A percentile compares a stretch with the other conserved stretches of the same genome.
phyloP scores from a whole-genome alignment of 2,329 filamentous ascomycete genomes.

The Lachnellula occidentalis region DNA sequence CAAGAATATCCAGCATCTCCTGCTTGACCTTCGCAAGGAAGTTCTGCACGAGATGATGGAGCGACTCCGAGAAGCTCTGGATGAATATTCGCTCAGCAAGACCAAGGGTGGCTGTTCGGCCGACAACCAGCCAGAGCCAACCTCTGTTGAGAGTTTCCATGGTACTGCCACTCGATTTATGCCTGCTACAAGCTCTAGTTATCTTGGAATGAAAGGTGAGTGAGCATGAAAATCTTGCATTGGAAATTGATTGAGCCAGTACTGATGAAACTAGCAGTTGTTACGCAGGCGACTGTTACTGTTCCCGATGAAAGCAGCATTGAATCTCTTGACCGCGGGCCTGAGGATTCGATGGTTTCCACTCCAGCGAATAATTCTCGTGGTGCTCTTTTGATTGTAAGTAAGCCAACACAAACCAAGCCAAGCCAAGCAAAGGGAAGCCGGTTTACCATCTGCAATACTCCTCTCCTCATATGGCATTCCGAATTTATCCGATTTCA shows the following conservation, averaged over 20 bases:
- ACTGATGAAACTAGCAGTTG: background rate
- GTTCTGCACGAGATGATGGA: constrained; percentile 49
- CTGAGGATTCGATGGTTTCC: background rate
- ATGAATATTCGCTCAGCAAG: constrained; percentile 56
- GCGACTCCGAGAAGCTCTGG: constrained; percentile 46
- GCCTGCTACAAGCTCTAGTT: constrained; percentile 59
- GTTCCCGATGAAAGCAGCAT: background rate
- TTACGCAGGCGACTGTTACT: background rate
- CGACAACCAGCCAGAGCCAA: constrained; percentile 51
- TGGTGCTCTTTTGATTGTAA: background rate
- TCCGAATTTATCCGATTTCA: too few species aligned
- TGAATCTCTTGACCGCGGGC: background rate
- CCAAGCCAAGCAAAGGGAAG: background rate
- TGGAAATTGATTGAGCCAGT: background rate
- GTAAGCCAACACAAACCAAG: constrained; percentile 7
- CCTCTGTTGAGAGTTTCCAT: constrained; percentile 43
- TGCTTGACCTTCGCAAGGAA: constrained; percentile 47
- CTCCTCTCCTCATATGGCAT: too few species aligned
- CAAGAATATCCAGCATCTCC: constrained; percentile 47
- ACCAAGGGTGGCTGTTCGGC: constrained; percentile 34
- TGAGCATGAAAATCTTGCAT: background rate
- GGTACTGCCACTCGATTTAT: constrained; percentile 65
- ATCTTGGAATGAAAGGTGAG: constrained; percentile 63
- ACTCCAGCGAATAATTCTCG: background rate
- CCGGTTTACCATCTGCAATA: too few species aligned